phyloP scores from a whole-genome alignment of 768 basidiomycete species.

The Boletus coccyginus region DNA sequence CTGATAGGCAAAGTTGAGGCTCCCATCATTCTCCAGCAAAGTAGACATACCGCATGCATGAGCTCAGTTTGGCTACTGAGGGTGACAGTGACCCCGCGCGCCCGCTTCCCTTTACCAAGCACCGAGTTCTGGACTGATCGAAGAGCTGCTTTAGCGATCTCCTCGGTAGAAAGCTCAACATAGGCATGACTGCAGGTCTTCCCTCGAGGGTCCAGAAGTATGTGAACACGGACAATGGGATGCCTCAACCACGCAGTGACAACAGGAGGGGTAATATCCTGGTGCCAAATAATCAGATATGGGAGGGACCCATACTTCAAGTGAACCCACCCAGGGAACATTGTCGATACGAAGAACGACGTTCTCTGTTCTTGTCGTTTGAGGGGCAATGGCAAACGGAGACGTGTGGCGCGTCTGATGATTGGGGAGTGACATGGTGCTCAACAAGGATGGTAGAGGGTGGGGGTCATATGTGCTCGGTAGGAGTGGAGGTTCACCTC shows the following conservation, averaged over 20 bases:
- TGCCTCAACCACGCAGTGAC: conserved; percentile 69
- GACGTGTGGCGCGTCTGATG: conserved; percentile 18
- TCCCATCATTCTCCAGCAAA: neutral
- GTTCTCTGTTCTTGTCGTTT: conserved; percentile 32
- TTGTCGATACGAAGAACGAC: conserved; percentile 83
- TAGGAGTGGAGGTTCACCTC: conserved; percentile 26
- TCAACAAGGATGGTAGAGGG: conserved; percentile 32
- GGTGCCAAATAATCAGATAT: conserved; percentile 7
- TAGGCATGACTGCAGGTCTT: conserved; percentile 86
- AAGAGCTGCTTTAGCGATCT: conserved; percentile 63
- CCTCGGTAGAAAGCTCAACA: conserved; percentile 64
- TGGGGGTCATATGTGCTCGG: conserved; percentile 27
- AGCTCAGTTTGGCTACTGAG: conserved; percentile 77
- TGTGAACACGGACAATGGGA: conserved; percentile 62
- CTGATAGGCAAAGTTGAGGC: conserved; percentile 33
- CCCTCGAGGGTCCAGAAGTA: conserved; percentile 76
- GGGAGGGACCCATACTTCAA: neutral
- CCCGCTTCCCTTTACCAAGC: conserved; percentile 73
- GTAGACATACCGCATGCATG: conserved; percentile 62
- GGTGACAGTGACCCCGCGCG: conserved; percentile 82
- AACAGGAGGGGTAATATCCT: conserved; percentile 84
- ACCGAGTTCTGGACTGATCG: conserved; percentile 53
- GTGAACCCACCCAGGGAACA: conserved; percentile 73
- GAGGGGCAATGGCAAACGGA: conserved; percentile 11
- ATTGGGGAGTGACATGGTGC: conserved; percentile 30